Evolutionary conservation across 1,139 yeast species (phyloP), one percentile per base, ranked within the genome.

Genomic region (Meyerozyma elateridarum): DNA sequence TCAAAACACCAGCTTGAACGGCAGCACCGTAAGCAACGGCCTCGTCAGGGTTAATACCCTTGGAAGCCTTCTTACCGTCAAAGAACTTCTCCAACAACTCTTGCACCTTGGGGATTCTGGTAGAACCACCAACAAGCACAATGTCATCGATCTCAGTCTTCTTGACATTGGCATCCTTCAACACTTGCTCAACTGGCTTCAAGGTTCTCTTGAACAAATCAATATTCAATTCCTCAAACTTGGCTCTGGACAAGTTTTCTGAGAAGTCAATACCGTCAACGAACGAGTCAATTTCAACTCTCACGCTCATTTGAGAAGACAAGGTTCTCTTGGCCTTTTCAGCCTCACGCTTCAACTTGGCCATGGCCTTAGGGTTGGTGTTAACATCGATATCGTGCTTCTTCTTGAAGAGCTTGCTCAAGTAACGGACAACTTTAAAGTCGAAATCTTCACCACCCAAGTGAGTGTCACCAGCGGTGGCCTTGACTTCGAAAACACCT

Each of bases 91-190:
- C 95, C 47, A 88, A 74, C 51, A 88, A 73, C 64, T 84, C 84
- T 72, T 85, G 96, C 46, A 88, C 95, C 74, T 87, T 88, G 66
- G 96, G 96, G 70, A 88, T 88, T 79, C 96, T 87, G 40, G 96
- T 88, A 30, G 96, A 88, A 67, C 96, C 96, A 73, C 96, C 96
- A 51, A 88, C 96, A 38, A 88, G 73, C 29, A 88, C 96, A 59
- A 88, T 85, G 57, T 88, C 96, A 59, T 88, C 93, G 46, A 88
- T 75, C 47, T 84, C 93, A 34, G 78, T 67, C 70, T 83, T 83
- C 65, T 79, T 77, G 46, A 85, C 78, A 56, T 85, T 87, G 45
- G 95, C 79, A 61, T 88, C 96, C 60, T 81, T 81, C 56, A 88
- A 74, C 39, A 88, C 96, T 66, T 83, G 87, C 66, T 85, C 93